These are phyloP conservation scores for Tolypocladium nubicola DNA, from an alignment of 2,329 filamentous ascomycete species.

Conservation along the genomic window DNA sequence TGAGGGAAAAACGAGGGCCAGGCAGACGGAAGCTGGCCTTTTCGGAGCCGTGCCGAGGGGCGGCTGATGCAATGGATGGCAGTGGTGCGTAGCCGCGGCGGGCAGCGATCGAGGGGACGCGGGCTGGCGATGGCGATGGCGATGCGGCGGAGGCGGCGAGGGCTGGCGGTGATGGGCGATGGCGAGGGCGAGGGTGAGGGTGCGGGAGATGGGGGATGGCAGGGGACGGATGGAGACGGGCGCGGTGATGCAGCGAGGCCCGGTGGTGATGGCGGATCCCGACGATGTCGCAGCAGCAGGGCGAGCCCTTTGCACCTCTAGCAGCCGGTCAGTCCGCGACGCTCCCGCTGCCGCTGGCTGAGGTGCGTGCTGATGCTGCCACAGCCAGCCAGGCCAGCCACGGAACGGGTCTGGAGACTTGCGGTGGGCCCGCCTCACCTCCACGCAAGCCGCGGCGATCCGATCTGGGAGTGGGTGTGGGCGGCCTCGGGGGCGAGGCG, in stretches of 20 bases:
- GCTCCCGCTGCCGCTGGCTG: background rate
- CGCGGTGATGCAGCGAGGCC: conserved; percentile 1
- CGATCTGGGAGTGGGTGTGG: background rate
- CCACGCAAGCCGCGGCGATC: background rate
- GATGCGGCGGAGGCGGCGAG: background rate
- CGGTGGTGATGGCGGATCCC: conserved; percentile 3
- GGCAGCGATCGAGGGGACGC: background rate
- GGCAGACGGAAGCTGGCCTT: background rate
- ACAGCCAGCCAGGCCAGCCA: background rate
- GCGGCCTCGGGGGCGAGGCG: background rate
- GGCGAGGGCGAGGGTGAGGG: background rate
- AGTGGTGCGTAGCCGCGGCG: background rate
- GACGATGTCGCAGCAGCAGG: conserved; percentile 5
- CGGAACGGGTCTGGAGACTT: conserved; percentile 5
- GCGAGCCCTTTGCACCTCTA: background rate
- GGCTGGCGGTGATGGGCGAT: background rate
- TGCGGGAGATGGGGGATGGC: background rate
- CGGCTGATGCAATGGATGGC: background rate
- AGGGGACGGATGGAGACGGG: background rate
- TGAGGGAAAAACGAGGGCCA: background rate
- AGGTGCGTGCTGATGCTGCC: background rate
- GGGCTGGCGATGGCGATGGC: background rate
- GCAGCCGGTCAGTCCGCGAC: background rate
- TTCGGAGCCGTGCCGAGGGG: background rate
- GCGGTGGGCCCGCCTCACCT: background rate